Evolutionary conservation across 805 yeast species (phyloP).

Genomic region (Candida qinlingensis): DNA sequence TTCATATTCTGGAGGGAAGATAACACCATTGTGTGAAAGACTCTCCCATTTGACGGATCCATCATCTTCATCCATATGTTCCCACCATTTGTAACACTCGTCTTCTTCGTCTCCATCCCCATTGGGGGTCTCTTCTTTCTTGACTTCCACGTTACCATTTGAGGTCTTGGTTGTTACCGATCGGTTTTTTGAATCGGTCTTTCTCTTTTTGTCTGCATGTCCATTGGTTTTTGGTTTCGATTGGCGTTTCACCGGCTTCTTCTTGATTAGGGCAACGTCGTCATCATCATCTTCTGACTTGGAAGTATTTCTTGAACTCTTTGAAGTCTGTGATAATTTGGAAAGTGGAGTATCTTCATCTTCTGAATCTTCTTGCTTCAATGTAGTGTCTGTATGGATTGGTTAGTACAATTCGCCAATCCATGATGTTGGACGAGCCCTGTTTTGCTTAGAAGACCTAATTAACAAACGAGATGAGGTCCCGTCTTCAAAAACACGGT

Average conservation of each 20-base stretch:
- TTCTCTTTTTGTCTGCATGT: slow-evolving; percentile 17
- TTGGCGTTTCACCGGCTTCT: slow-evolving; percentile 14
- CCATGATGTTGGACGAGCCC: too few relatives aligned
- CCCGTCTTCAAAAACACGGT: not conserved
- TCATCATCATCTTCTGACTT: slow-evolving; percentile 12
- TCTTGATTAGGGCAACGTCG: slow-evolving; percentile 1
- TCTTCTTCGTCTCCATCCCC: slow-evolving; percentile 39
- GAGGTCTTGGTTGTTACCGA: slow-evolving; percentile 14
- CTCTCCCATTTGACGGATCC: slow-evolving; percentile 83
- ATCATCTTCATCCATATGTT: slow-evolving; percentile 53
- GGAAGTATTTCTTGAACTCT: slow-evolving; percentile 13
- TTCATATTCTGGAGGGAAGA: slow-evolving; percentile 90
- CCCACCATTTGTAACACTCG: slow-evolving; percentile 84
- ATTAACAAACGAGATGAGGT: not conserved
- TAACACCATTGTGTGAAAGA: slow-evolving; percentile 82
- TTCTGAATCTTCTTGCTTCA: slow-evolving; percentile 9
- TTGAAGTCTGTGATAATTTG: slow-evolving; percentile 10
- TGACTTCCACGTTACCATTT: slow-evolving; percentile 4
- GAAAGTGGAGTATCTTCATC: slow-evolving; percentile 22
- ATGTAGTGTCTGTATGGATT: not conserved
- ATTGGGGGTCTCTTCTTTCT: slow-evolving; percentile 11
- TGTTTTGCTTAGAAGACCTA: too few relatives aligned
- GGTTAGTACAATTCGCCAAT: slow-evolving; percentile 1
- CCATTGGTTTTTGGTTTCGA: slow-evolving; percentile 14
- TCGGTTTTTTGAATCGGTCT: slow-evolving; percentile 2